Percentiles rank a stretch among this genome's conserved stretches.
Evolutionary conservation across 306 rosid genomes (phyloP).

Genomic region (Sesbania bispinosa): DNA sequence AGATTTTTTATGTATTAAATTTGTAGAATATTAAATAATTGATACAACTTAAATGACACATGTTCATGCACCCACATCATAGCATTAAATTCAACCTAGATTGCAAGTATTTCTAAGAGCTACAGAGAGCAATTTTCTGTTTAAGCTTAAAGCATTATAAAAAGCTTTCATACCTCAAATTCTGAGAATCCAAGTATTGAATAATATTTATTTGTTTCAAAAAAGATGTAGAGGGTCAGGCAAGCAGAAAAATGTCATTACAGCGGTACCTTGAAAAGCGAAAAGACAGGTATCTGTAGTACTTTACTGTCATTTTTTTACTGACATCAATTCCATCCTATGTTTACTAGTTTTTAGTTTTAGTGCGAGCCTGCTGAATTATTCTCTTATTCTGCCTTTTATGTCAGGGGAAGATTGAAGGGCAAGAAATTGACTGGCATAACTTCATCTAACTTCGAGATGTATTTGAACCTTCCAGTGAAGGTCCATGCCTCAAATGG

Average conservation of each 20-base stretch:
- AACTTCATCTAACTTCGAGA: slow-evolving; percentile 60
- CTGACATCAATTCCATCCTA: slow-evolving; percentile 17
- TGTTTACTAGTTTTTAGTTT: slow-evolving; percentile 13
- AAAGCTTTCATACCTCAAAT: slow-evolving; percentile 8
- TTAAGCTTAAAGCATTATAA: not conserved
- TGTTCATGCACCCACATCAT: not conserved
- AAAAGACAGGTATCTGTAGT: slow-evolving; percentile 73
- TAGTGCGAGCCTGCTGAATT: slow-evolving; percentile 28
- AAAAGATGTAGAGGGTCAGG: slow-evolving; percentile 83
- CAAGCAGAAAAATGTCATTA: slow-evolving; percentile 69
- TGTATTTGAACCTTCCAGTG: slow-evolving; percentile 63
- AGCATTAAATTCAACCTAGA: not conserved
- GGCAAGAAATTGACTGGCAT: slow-evolving; percentile 58
- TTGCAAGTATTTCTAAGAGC: not conserved
- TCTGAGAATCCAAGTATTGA: slow-evolving; percentile 10
- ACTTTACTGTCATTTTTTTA: slow-evolving; percentile 25
- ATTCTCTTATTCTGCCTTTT: slow-evolving; percentile 40
- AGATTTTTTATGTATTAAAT: not conserved
- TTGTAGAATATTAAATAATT: not conserved
- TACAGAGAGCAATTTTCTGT: not conserved
- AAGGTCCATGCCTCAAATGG: slow-evolving; percentile 63
- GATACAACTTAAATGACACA: not conserved
- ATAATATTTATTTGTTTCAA: slow-evolving; percentile 33
- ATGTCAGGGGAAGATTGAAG: slow-evolving; percentile 75
- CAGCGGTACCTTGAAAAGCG: slow-evolving; percentile 91